phyloP scores from a whole-genome alignment of 2,329 filamentous ascomycete species.

The Epicoccum nigrum region DNA sequence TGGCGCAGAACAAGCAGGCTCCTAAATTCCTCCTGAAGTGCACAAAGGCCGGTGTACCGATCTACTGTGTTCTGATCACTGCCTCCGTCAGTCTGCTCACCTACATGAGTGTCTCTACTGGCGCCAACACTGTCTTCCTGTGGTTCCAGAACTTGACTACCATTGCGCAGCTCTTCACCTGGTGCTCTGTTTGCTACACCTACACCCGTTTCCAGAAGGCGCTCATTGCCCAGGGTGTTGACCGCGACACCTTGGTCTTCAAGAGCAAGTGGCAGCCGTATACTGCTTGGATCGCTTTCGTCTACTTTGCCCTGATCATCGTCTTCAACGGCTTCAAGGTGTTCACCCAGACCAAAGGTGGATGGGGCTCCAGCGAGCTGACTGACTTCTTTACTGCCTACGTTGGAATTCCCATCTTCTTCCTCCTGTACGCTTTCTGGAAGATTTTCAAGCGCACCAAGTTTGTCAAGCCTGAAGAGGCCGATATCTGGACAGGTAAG shows the following conservation, averaged over 20 bases:
- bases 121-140: constrained; percentile 59
- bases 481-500: constrained; percentile 56
- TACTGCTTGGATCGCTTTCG: constrained; percentile 65
- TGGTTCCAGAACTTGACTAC: constrained; percentile 76
- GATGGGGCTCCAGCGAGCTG: constrained; percentile 46
- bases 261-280: constrained; percentile 55
- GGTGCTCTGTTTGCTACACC: constrained; percentile 61
- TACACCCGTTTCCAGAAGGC: constrained; percentile 63
- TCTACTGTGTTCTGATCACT: constrained; percentile 47
- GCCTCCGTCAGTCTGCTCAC: constrained; percentile 54
- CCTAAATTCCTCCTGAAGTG: constrained; percentile 59
- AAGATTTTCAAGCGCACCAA: constrained; percentile 70
- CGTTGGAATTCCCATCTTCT: constrained; percentile 50
- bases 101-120: constrained; percentile 57
- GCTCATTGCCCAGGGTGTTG: constrained; percentile 58
- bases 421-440: constrained; percentile 64
- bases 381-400: constrained; percentile 59
- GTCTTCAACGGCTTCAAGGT: constrained; percentile 69
- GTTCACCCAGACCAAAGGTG: constrained; percentile 54
- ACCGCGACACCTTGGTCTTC: constrained; percentile 60
- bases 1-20: constrained; percentile 59
- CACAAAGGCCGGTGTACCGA: constrained; percentile 52
- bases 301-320: constrained; percentile 60
- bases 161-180: constrained; percentile 60
- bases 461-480: constrained; percentile 48